Evolutionary conservation across 768 basidiomycete species (phyloP), one percentile per base, ranked within the genome.

Genomic region (Russula ochroleuca): DNA sequence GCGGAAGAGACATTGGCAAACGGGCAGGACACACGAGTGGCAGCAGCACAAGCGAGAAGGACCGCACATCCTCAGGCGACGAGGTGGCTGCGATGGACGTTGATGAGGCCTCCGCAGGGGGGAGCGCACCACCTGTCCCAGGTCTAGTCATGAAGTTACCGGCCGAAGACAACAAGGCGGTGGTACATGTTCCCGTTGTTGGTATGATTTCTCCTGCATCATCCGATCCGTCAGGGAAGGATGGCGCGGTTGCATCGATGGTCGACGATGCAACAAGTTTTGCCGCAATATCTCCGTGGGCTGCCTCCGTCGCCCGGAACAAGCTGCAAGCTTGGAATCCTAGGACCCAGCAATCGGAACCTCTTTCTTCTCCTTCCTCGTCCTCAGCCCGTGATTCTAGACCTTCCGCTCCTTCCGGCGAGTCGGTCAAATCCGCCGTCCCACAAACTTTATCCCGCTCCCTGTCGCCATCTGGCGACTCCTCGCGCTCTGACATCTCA

Each of bases 1-100:
- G 62, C 64, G 69, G 64, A 70, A 66, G 66, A 65, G 61, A 40
- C 21, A 45, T 37, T 13, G 15, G 9, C 23, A 59, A 61, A 13
- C 59, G 59, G 23, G 51, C 23, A 3, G 65, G 70, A 67, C 52
- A 58, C 62, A 50, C 62, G 52, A 40, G 70, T 69, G 52, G 61
- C 65, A 66, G 63, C 53, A 67, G 57, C 53, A 66, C 58, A 56
- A 59, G 66, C 23, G 66, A 65, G 35, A 67, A 61, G 56, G 65
- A 63, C 51, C 65, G 62, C 25, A 52, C 65, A 10, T 67, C 66
- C 28, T 67, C 66, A 21, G 70, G 69, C 59, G 59, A 70, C 10
- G 69, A 62, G 23, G 53, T 63, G 40, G 69, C 66, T 9, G 60
- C 67, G 47, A 74, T 74, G 74, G 73, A 74, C 23, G 70, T 74